Percentiles rank a stretch among this genome's conserved stretches.
phyloP scores from a whole-genome alignment of 768 basidiomycete genomes.

The Chalciporus piperatus region DNA sequence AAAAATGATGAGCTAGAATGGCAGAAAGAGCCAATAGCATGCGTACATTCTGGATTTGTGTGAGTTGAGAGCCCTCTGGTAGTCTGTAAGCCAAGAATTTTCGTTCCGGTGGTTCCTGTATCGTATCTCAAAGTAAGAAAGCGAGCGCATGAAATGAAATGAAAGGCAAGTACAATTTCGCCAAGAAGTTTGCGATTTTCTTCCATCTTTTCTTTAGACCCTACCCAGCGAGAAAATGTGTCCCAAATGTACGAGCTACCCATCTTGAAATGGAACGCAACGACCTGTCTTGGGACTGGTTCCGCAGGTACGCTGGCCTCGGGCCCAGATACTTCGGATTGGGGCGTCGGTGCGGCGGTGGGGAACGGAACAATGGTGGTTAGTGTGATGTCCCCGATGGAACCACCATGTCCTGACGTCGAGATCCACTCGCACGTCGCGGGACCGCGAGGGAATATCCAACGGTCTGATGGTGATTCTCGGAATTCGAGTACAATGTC shows the following conservation, averaged over 20 bases:
- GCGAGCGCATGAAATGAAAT: background rate
- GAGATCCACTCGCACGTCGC: constrained; percentile 46
- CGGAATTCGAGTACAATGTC: constrained; percentile 73
- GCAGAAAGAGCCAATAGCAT: background rate
- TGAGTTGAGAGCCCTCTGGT: constrained; percentile 51
- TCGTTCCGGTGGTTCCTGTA: constrained; percentile 42
- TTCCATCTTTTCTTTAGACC: constrained; percentile 50
- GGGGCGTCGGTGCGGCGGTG: constrained; percentile 12
- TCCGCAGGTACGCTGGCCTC: constrained; percentile 14
- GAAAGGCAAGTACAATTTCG: constrained; percentile 38
- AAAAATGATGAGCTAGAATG: background rate
- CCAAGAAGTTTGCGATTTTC: constrained; percentile 45
- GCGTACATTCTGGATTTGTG: constrained; percentile 59
- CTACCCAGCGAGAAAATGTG: constrained; percentile 58
- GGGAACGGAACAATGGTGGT: constrained; percentile 47
- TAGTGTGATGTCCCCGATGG: constrained; percentile 36
- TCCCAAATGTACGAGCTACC: constrained; percentile 54
- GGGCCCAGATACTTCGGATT: constrained; percentile 3
- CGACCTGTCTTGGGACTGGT: constrained; percentile 29
- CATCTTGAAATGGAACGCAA: constrained; percentile 48
- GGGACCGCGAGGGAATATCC: constrained; percentile 63
- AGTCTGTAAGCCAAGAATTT: constrained; percentile 58
- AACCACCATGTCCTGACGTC: constrained; percentile 8
- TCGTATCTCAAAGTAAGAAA: constrained; percentile 2
- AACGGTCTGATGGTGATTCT: constrained; percentile 61